Evolutionary conservation across 257 asterid species (phyloP).

Genomic region (Voacanga thouarsii): DNA sequence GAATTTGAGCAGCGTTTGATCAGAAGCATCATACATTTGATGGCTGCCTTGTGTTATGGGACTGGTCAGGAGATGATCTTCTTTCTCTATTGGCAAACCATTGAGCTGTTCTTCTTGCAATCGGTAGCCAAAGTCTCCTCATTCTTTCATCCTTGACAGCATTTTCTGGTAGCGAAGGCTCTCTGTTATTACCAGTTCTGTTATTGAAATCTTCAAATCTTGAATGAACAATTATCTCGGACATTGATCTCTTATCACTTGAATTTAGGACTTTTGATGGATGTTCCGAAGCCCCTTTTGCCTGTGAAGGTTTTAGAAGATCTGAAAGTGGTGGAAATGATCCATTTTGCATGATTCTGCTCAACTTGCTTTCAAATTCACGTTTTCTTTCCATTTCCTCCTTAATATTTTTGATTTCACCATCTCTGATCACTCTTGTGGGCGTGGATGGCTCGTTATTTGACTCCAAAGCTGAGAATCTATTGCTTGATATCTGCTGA

Average conservation of each 20-base stretch:
- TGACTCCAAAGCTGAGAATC: constrained; percentile 21
- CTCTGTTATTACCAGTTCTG: constrained; percentile 11
- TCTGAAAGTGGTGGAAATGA: constrained; percentile 8
- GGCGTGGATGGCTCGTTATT: neutral
- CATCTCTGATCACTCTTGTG: constrained; percentile 8
- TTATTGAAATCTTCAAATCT: constrained; percentile 47
- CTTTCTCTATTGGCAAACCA: constrained; percentile 77
- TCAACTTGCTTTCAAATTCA: constrained; percentile 34
- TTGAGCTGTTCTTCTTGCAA: constrained; percentile 68
- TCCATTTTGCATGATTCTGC: constrained; percentile 27
- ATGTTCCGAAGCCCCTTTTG: constrained; percentile 5
- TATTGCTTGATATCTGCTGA: constrained; percentile 22
- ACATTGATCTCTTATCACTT: constrained; percentile 51
- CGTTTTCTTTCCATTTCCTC: constrained; percentile 26
- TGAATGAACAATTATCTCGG: constrained; percentile 62
- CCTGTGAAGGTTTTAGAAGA: constrained; percentile 5
- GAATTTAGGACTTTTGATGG: constrained; percentile 16
- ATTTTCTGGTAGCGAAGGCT: constrained; percentile 8
- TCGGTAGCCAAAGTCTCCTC: constrained; percentile 72
- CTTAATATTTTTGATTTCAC: constrained; percentile 22
- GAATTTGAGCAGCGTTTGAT: neutral
- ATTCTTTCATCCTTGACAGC: constrained; percentile 42
- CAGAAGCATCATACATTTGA: constrained; percentile 17
- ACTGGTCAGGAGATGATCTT: constrained; percentile 23
- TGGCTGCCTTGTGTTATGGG: constrained; percentile 24